A percentile compares a stretch with the other conserved stretches of the same genome.
Conservation (phyloP, 805 yeast species). For the Kluyveromyces siamensis region DNA sequence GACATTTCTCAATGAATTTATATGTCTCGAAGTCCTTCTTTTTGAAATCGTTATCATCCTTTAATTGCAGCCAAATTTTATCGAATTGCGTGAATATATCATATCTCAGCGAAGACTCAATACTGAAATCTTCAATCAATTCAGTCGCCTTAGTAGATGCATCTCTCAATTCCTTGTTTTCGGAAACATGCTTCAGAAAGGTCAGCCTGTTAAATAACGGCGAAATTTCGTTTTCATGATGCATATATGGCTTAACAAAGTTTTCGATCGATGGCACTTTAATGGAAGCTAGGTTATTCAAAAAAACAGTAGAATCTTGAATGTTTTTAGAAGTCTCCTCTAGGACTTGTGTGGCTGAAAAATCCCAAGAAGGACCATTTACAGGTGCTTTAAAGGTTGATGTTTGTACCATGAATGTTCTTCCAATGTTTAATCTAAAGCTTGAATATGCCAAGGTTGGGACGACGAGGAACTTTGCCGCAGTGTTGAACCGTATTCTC, state of each 20-base stretch:
- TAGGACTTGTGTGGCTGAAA: conserved; percentile 42
- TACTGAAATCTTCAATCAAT: conserved; percentile 43
- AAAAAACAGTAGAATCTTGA: conserved; percentile 34
- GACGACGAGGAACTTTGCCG: background rate
- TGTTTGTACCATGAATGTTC: conserved; percentile 1
- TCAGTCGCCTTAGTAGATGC: conserved; percentile 60
- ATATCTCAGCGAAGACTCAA: conserved; percentile 57
- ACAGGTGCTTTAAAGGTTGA: conserved; percentile 16
- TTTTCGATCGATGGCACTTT: conserved; percentile 46
- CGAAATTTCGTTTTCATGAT: conserved; percentile 40
- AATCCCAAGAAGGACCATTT: conserved; percentile 48
- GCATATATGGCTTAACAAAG: conserved; percentile 45
- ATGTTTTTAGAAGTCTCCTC: conserved; percentile 37
- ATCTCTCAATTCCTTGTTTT: conserved; percentile 56
- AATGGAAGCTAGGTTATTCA: conserved; percentile 44
- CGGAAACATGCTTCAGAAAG: conserved; percentile 67
- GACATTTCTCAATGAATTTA: conserved; percentile 48
- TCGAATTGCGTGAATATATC: conserved; percentile 57
- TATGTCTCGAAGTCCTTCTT: conserved; percentile 41
- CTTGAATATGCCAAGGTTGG: background rate
- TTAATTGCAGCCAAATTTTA: conserved; percentile 36
- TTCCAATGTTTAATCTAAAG: background rate
- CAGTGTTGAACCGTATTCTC: background rate
- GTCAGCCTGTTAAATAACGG: conserved; percentile 43
- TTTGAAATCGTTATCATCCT: conserved; percentile 22